Evolutionary conservation across 306 rosid species (phyloP).

Genomic region (Rosa multiflora): DNA sequence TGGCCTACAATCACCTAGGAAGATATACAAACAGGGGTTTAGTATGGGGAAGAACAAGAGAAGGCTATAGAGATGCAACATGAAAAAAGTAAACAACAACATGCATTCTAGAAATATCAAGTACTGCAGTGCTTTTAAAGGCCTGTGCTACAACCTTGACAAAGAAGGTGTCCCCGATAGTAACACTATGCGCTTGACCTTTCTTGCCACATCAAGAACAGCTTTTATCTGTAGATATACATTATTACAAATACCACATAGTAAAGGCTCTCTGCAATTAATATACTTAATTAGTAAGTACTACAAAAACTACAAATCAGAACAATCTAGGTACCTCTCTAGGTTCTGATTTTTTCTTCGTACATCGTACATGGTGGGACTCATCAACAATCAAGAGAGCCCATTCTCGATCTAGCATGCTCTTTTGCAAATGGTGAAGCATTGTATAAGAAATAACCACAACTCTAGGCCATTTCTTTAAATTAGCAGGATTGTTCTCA

Average conservation of each 20-base stretch:
- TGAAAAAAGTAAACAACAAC: conserved; percentile 16
- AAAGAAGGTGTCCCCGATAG: conserved; percentile 95
- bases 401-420: conserved; percentile 83
- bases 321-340: conserved; percentile 60
- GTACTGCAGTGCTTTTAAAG: conserved; percentile 28
- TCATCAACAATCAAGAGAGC: conserved; percentile 85
- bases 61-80: conserved; percentile 15
- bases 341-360: conserved; percentile 75
- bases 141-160: conserved; percentile 73
- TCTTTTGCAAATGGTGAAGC: conserved; percentile 83
- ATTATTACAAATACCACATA: conserved; percentile 14
- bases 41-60: conserved; percentile 13
- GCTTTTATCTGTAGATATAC: conserved; percentile 62
- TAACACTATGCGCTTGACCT: conserved; percentile 71
- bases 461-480: conserved; percentile 66
- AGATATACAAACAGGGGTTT: conserved; percentile 33
- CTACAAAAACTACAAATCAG: not conserved
- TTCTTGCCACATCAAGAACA: conserved; percentile 80
- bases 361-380: conserved; percentile 87
- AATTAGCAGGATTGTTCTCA: conserved; percentile 70
- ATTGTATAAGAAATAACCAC: conserved; percentile 93
- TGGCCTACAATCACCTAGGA: conserved; percentile 94
- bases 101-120: conserved; percentile 21
- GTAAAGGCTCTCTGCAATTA: not conserved
- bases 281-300: not conserved